Percentiles rank a stretch among this genome's conserved stretches.
Conservation (phyloP, 805 yeast genomes). For the Kodamaea neixiangensis region DNA sequence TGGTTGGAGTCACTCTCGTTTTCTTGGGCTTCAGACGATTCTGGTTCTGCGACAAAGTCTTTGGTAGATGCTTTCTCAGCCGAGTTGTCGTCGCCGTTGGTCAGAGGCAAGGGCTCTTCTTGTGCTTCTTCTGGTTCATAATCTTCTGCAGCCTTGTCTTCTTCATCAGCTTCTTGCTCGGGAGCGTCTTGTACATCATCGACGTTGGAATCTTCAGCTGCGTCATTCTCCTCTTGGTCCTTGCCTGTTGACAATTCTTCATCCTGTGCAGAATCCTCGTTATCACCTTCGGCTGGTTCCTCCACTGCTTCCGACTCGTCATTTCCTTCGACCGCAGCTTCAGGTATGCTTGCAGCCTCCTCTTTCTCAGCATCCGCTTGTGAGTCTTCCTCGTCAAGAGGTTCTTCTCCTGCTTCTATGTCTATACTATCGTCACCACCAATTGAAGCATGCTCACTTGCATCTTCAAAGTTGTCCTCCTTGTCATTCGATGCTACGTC, state of each 20-base stretch:
- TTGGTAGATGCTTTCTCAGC: not conserved
- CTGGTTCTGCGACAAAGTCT: not conserved
- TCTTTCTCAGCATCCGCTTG: not conserved
- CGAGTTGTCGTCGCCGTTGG: not conserved
- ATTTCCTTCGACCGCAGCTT: not conserved
- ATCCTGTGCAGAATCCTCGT: conserved; percentile 12
- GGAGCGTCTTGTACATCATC: conserved; percentile 1
- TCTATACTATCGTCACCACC: not conserved
- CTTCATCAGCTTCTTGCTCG: not conserved
- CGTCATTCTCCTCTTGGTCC: conserved; percentile 11
- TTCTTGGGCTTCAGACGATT: not conserved
- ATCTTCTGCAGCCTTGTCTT: not conserved
- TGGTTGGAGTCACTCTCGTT: not conserved
- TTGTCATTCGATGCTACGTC: not conserved
- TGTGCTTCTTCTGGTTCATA: not conserved
- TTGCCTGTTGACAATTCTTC: conserved; percentile 1
- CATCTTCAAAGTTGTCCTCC: conserved; percentile 6
- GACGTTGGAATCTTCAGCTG: not conserved
- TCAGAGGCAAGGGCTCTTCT: not conserved
- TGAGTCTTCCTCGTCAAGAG: conserved; percentile 5
- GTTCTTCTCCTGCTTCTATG: conserved; percentile 7
- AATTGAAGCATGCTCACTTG: not conserved
- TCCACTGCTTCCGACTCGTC: conserved; percentile 4
- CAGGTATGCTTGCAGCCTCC: conserved; percentile 2
- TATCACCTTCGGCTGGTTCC: not conserved